These are phyloP conservation scores for Coemansia sp. DNA, from an alignment of 192 early-diverging fungal species.

Conservation along the genomic window DNA sequence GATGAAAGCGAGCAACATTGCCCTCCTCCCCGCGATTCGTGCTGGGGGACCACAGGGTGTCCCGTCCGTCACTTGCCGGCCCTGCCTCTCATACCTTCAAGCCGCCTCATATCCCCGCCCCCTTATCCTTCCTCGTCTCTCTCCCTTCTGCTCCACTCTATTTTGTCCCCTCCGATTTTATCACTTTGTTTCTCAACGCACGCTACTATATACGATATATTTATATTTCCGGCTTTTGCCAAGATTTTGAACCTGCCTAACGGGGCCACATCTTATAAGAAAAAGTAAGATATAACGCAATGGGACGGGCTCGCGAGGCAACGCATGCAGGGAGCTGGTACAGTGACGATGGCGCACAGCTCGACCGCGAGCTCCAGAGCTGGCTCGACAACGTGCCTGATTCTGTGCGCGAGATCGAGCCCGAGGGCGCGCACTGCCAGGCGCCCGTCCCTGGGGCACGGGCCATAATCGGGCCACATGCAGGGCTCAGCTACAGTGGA, in stretches of 20 bases:
- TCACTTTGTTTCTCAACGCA: too few relatives aligned
- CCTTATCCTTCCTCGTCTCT: not conserved
- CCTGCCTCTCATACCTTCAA: too few relatives aligned
- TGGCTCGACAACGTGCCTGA: constrained; percentile 43
- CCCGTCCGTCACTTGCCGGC: too few relatives aligned
- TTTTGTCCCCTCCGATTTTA: not conserved
- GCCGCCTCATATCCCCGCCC: not conserved
- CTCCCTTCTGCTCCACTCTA: not conserved
- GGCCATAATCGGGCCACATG: constrained; percentile 67
- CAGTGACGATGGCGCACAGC: constrained; percentile 46
- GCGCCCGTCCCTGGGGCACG: constrained; percentile 28
- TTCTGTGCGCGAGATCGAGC: constrained; percentile 21
- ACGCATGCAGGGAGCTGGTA: constrained; percentile 79
- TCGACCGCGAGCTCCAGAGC: constrained; percentile 27
- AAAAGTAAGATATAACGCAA: too few relatives aligned
- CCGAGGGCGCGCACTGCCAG: constrained; percentile 12
- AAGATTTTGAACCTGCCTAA: too few relatives aligned
- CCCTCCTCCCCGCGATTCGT: too few relatives aligned
- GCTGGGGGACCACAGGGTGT: too few relatives aligned
- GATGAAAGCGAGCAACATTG: not conserved
- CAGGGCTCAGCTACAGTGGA: constrained; percentile 89
- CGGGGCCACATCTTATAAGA: too few relatives aligned
- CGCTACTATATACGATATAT: too few relatives aligned
- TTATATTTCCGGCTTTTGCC: too few relatives aligned
- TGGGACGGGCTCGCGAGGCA: constrained; percentile 43